Percentiles rank a stretch among this genome's conserved stretches.
phyloP scores from a whole-genome alignment of 2,329 filamentous ascomycete species.

The Claviceps sp. region DNA sequence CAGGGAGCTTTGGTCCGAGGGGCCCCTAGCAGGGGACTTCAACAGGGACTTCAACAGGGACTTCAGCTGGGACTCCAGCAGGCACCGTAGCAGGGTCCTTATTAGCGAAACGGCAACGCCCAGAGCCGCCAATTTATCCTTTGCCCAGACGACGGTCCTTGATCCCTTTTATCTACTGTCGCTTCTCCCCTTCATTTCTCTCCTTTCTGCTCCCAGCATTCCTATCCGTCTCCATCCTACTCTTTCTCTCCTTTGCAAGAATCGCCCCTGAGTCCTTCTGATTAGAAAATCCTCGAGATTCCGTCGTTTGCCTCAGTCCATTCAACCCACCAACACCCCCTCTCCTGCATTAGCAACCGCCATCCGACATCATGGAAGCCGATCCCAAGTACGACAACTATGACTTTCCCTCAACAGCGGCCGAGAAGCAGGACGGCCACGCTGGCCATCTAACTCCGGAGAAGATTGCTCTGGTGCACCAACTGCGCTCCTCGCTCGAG shows the following conservation, averaged over 20 bases:
- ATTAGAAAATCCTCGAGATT: background rate
- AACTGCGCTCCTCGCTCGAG: constrained; percentile 79
- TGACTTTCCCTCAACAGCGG: constrained; percentile 73
- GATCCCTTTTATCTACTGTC: background rate
- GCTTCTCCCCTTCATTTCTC: background rate
- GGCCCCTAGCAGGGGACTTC: too few relatives aligned
- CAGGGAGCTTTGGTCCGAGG: too few relatives aligned
- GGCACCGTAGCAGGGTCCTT: background rate
- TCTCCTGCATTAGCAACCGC: background rate
- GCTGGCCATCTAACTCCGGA: constrained; percentile 74
- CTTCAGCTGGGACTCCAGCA: background rate
- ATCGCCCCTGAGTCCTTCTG: background rate
- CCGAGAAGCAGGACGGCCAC: constrained; percentile 60
- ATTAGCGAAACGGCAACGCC: background rate
- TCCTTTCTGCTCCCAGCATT: background rate
- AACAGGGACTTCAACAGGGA: too few relatives aligned
- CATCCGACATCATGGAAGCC: constrained; percentile 35
- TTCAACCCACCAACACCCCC: background rate
- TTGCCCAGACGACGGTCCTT: background rate
- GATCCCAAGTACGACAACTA: constrained; percentile 94
- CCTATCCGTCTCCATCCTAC: background rate
- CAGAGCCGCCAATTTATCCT: background rate
- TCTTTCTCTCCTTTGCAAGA: background rate
- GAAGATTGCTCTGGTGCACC: constrained; percentile 80
- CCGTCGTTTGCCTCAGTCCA: background rate